These are phyloP conservation scores for Phlebopus sp. DNA, from an alignment of 1,284 basidiomycete species.

Conservation along the genomic window DNA sequence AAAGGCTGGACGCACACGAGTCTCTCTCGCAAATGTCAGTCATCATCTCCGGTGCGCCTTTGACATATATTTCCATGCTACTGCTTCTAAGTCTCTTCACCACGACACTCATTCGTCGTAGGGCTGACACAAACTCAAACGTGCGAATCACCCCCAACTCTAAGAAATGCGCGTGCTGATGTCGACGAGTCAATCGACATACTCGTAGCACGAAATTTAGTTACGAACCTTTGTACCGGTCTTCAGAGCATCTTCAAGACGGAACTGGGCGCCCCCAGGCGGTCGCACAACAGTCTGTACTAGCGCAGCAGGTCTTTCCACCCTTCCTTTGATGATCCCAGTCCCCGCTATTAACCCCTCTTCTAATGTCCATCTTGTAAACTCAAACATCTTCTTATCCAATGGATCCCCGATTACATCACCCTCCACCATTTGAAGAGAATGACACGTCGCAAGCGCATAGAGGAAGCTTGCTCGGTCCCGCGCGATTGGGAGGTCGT, in stretches of 20 bases:
- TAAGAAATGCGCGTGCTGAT: constrained; percentile 88
- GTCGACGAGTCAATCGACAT: constrained; percentile 10
- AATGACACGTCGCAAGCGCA: constrained; percentile 95
- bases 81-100: constrained; percentile 93
- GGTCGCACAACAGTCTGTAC: constrained; percentile 98
- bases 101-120: constrained; percentile 96
- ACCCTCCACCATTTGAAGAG: constrained; percentile 88
- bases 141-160: constrained; percentile 95
- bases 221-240: constrained; percentile 65
- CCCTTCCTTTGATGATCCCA: constrained; percentile 66
- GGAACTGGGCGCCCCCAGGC: constrained; percentile 86
- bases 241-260: constrained; percentile 89
- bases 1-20: constrained; percentile 63
- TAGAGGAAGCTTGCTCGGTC: constrained; percentile 85
- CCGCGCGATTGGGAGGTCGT: constrained; percentile 76
- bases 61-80: constrained; percentile 98
- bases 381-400: constrained; percentile 97
- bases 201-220: not conserved
- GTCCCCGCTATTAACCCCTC: constrained; percentile 78
- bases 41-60: constrained; percentile 99
- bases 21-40: constrained; percentile 87
- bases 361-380: constrained; percentile 94
- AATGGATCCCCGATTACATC: constrained; percentile 93
- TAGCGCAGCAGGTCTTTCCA: constrained; percentile 80
- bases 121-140: constrained; percentile 94